Evolutionary conservation across 1,284 basidiomycete genomes (phyloP).

Genomic region (Tremellales sp.): DNA sequence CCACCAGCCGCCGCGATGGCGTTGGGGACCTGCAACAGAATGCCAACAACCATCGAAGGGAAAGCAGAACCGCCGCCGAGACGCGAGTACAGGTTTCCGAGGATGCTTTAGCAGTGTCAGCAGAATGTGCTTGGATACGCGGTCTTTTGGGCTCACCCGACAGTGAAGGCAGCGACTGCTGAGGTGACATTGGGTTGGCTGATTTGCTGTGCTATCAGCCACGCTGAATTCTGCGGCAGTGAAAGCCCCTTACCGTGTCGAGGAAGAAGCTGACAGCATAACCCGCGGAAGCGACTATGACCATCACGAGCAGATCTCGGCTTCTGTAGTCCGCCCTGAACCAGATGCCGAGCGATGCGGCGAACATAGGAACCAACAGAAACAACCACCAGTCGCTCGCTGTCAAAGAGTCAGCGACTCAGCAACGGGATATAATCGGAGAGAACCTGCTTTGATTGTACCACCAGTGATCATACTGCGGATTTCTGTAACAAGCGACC

Average conservation of each 20-base stretch:
- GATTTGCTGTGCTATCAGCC: conserved; percentile 15
- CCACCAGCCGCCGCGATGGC: conserved; percentile 31
- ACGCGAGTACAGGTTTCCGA: conserved; percentile 30
- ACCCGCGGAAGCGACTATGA: conserved; percentile 22
- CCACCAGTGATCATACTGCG: conserved; percentile 16
- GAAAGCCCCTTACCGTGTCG: conserved; percentile 11
- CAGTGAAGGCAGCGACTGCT: conserved; percentile 26
- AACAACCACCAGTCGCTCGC: conserved; percentile 28
- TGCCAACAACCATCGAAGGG: conserved; percentile 29
- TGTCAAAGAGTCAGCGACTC: not conserved
- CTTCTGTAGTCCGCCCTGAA: conserved; percentile 28
- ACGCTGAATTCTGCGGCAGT: no score
- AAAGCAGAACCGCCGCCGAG: conserved; percentile 28
- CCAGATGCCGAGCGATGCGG: conserved; percentile 28
- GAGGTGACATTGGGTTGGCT: conserved; percentile 26
- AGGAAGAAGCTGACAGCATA: conserved; percentile 31
- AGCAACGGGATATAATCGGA: not conserved
- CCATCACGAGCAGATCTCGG: conserved; percentile 28
- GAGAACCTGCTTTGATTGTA: conserved; percentile 1
- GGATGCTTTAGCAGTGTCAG: conserved; percentile 9
- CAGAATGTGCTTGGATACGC: not conserved
- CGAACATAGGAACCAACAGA: conserved; percentile 27
- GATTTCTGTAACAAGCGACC: conserved; percentile 27
- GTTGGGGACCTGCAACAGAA: conserved; percentile 28
- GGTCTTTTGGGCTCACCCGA: conserved; percentile 14